These are phyloP conservation scores for Naegleria lovaniensis DNA, from an alignment of 208 protist genomes.

Conservation along the genomic window DNA sequence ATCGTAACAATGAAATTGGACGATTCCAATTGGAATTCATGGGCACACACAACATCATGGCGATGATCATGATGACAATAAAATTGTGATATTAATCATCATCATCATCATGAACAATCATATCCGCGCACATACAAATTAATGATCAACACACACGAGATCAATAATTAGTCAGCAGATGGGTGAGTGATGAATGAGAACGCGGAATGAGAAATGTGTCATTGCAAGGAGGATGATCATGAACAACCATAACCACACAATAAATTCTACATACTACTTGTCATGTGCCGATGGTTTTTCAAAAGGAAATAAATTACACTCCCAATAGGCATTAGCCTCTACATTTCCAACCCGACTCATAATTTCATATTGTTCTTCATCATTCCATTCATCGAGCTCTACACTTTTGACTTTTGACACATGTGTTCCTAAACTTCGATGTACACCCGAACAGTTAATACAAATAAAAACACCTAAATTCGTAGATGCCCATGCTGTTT, in stretches of 20 bases:
- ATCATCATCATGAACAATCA: no score
- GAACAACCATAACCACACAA: not conserved
- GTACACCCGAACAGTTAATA: constrained; percentile 81
- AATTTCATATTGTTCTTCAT: not conserved
- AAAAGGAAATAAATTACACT: constrained; percentile 16
- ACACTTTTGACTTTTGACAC: constrained; percentile 81
- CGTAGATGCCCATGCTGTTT: constrained; percentile 67
- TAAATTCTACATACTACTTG: not conserved
- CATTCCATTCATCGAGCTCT: constrained; percentile 64
- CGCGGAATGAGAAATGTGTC: no score
- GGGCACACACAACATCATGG: no score
- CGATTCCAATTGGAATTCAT: no score
- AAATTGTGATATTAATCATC: no score
- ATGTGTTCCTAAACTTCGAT: constrained; percentile 80
- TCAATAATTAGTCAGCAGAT: not conserved
- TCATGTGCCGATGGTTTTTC: constrained; percentile 17
- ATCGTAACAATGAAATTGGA: no score
- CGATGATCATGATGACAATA: no score
- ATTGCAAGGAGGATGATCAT: no score
- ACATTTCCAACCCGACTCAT: not conserved
- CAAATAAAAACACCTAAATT: constrained; percentile 81
- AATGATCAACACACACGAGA: no score
- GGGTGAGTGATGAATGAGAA: no score
- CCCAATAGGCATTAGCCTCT: constrained; percentile 22
- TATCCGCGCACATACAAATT: no score